Base-by-base conservation (phyloP, 2,329 filamentous ascomycete species). In the Metarhizium humberi region DNA sequence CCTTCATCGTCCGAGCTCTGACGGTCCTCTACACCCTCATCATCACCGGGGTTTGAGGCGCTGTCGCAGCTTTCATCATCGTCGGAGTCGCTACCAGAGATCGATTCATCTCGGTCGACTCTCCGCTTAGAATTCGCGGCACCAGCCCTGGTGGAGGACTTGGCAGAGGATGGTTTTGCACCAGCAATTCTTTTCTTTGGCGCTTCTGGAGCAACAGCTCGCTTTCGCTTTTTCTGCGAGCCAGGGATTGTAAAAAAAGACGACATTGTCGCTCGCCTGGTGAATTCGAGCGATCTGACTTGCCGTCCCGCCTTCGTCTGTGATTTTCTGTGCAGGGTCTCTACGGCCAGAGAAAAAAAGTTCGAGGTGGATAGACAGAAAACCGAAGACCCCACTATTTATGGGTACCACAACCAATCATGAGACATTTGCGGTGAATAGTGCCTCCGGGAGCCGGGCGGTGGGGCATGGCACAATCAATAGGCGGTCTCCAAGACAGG, bases 181-280 rank as follows among this genome's bases (percentile, higher is more conserved):
- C 75, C 73, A 60, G 78, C 78, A 58, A 78, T 64, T 68, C 81
- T 76, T 66, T 85, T 87, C 69, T 84, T 84, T 2, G 82, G 79
- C 6, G 71, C 71, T 52, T 83, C 78, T 16, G 75, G 67, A 30
- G 78, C 77, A 55, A 75, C 71, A 6, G 76, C 66, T 58, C 92
- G 81, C 78, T 97, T 97, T 64, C 94, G 81, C 80, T 97, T 97
- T 75, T 89, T 90, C 67, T 92, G 87, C 52, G 88, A 87, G 45
- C 88, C 87, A 6, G 94, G 91, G 43, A 87, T 77, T 52, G 92
- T 96, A 74, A 99, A 99, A 74, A 97, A 99, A 43, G 92, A 96
- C 66, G 92, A 95, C 92, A 95, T 95, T 62, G 61, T 75, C 63
- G 64, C 59, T 62, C 56, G 52, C 48, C 38, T 43, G 34, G 25